These are phyloP conservation scores for Phytophthora nicotianae DNA, from an alignment of 352 stramenopile species.

Conservation along the genomic window DNA sequence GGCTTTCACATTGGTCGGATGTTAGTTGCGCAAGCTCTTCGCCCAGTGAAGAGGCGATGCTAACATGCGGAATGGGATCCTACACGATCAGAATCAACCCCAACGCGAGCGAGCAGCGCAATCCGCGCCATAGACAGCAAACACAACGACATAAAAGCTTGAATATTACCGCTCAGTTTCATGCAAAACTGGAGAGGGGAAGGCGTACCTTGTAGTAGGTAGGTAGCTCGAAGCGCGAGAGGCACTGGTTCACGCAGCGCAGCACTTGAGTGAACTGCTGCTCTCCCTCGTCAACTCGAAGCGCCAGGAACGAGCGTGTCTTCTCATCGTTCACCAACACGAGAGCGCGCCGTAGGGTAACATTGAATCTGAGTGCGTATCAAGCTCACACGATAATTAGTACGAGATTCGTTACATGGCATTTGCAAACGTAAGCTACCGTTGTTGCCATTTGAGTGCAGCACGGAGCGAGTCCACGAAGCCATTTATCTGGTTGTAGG, in stretches of 20 bases:
- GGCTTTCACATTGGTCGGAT: constrained; percentile 40
- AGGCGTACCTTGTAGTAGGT: constrained; percentile 69
- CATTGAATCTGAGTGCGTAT: constrained; percentile 45
- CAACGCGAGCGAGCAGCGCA: constrained; percentile 9
- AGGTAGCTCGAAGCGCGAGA: constrained; percentile 50
- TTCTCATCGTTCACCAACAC: constrained; percentile 78
- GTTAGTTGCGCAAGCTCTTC: constrained; percentile 52
- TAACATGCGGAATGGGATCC: constrained; percentile 83
- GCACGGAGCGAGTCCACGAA: constrained; percentile 73
- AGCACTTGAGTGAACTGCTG: constrained; percentile 47
- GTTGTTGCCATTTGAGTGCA: constrained; percentile 71
- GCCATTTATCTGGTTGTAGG: constrained; percentile 62
- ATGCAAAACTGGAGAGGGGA: neutral
- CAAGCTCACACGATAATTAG: constrained; percentile 5
- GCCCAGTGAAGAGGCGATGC: constrained; percentile 70
- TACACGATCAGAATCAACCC: constrained; percentile 29
- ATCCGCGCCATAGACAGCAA: constrained; percentile 47
- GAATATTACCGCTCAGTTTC: constrained; percentile 28
- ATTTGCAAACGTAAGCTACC: constrained; percentile 34
- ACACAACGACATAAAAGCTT: constrained; percentile 39
- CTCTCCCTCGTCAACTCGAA: constrained; percentile 48
- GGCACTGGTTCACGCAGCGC: constrained; percentile 66
- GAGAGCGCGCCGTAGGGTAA: constrained; percentile 43
- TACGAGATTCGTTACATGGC: neutral
- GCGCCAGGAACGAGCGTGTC: constrained; percentile 75